phyloP scores from a whole-genome alignment of 495 filamentous ascomycete genomes.

The Achaetomiella virescens region DNA sequence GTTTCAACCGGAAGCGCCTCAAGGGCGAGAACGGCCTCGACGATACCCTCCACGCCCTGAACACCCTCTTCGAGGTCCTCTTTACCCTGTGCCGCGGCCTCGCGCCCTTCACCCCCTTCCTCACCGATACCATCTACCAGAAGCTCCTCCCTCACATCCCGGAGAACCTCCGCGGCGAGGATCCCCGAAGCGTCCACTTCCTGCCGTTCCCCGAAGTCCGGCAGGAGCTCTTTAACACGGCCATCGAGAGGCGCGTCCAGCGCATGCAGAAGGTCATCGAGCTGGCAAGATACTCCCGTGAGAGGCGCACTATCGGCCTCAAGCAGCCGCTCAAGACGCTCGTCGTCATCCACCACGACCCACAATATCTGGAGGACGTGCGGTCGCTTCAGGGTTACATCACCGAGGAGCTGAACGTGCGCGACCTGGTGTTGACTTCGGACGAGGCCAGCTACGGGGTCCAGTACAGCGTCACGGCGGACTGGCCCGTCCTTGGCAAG shows the following conservation, averaged over 20 bases:
- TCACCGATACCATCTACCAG: slow-evolving; percentile 90
- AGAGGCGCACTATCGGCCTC: slow-evolving; percentile 74
- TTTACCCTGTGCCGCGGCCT: slow-evolving; percentile 81
- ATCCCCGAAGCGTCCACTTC: slow-evolving; percentile 87
- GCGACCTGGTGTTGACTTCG: slow-evolving; percentile 72
- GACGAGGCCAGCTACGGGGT: slow-evolving; percentile 90
- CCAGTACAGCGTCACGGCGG: slow-evolving; percentile 78
- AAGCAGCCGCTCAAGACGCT: slow-evolving; percentile 89
- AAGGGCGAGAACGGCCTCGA: slow-evolving; percentile 82
- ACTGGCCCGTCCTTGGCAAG: slow-evolving; percentile 93
- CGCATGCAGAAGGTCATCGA: slow-evolving; percentile 97
- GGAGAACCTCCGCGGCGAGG: slow-evolving; percentile 58
- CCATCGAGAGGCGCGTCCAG: slow-evolving; percentile 75
- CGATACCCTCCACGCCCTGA: slow-evolving; percentile 85
- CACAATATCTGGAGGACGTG: slow-evolving; percentile 82
- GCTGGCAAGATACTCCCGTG: slow-evolving; percentile 74
- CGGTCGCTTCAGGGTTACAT: slow-evolving; percentile 79
- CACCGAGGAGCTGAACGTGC: slow-evolving; percentile 83
- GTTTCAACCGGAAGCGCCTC: slow-evolving; percentile 93
- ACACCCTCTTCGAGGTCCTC: slow-evolving; percentile 94
- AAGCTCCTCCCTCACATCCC: slow-evolving; percentile 60
- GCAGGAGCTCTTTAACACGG: slow-evolving; percentile 78
- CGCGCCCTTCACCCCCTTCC: slow-evolving; percentile 92
- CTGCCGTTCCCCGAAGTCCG: slow-evolving; percentile 81
- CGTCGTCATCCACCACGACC: slow-evolving; percentile 79